Percentiles rank a stretch among this genome's conserved stretches.
Conservation (phyloP, 768 basidiomycete species). For the Kwoniella mangroviensis region DNA sequence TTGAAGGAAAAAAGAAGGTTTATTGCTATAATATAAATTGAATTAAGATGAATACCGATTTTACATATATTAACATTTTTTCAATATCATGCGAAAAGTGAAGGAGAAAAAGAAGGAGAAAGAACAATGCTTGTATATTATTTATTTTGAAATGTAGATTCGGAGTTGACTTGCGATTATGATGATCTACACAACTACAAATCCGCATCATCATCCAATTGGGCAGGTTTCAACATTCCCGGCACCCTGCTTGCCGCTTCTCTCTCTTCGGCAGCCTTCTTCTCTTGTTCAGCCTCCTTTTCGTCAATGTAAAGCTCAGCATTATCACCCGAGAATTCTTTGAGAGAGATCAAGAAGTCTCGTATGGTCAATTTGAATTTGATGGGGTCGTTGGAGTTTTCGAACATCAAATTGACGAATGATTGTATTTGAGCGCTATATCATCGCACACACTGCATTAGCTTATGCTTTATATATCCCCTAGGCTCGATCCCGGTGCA, state of each 20-base stretch:
- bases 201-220: slow-evolving; percentile 84
- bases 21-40: no score
- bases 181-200: slow-evolving; percentile 29
- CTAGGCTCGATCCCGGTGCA: no score
- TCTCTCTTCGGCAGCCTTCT: slow-evolving; percentile 79
- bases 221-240: slow-evolving; percentile 96
- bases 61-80: no score
- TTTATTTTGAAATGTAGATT: not conserved
- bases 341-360: slow-evolving; percentile 96
- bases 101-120: not conserved
- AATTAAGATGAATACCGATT: no score
- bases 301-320: slow-evolving; percentile 91
- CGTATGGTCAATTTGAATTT: slow-evolving; percentile 82
- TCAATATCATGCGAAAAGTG: no score
- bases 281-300: slow-evolving; percentile 81
- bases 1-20: no score
- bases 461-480: no score
- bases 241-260: slow-evolving; percentile 90
- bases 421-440: slow-evolving; percentile 57
- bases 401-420: slow-evolving; percentile 60
- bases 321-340: slow-evolving; percentile 95
- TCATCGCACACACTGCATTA: not conserved
- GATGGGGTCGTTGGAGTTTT: slow-evolving; percentile 59
- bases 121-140: slow-evolving; percentile 3
- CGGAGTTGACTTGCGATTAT: no score